Evolutionary conservation across 2,329 filamentous ascomycete species (phyloP), one percentile per base, ranked within the genome.

Genomic region (Blastomyces parvus): DNA sequence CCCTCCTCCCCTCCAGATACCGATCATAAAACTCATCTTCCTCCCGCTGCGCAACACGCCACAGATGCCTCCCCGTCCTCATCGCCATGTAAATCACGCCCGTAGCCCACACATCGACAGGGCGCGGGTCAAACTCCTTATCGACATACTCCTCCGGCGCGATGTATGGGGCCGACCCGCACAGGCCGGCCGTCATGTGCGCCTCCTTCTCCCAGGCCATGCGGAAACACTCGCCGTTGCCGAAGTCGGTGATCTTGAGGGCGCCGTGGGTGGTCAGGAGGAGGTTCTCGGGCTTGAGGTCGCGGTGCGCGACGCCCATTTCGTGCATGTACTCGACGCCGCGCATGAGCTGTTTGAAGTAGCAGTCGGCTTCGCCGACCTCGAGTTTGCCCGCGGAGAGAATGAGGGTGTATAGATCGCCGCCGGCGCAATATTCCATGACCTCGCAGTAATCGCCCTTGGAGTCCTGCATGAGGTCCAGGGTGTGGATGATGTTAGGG

Each of bases 61-160:
- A 99, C 9, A 99, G 82, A 76, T 99, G 94, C 61, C 94, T 85
- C 6, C 94, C 94, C 1, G 93, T 97, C 64, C 94, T 85, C 94
- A 99, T 99, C 17, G 94, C 94, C 94, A 99, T 99, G 79, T 99
- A 99, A 65, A 99, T 99, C 60, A 99, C 94, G 73, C 94, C 94
- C 65, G 91, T 96, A 30, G 94, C 94, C 94, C 94, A 99, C 17
- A 97, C 88, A 72, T 99, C 94, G 59, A 99, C 93, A n/a, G 94
- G 93, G 64, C 94, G 85, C 38, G 94, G 94, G 72, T 99, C 94
- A 68, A 99, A 99, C 74, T 99, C 94, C 74, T 88, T 91, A 73
- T 96, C 92, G 1, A 87, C 85, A 71, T 99, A 99, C 75, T 99
- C 94, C 74, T 99, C 94, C 0, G 94, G 94, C 1, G 94, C 90